Base-by-base conservation (phyloP, 2,329 filamentous ascomycete genomes). In the Aspergillus cejpii region DNA sequence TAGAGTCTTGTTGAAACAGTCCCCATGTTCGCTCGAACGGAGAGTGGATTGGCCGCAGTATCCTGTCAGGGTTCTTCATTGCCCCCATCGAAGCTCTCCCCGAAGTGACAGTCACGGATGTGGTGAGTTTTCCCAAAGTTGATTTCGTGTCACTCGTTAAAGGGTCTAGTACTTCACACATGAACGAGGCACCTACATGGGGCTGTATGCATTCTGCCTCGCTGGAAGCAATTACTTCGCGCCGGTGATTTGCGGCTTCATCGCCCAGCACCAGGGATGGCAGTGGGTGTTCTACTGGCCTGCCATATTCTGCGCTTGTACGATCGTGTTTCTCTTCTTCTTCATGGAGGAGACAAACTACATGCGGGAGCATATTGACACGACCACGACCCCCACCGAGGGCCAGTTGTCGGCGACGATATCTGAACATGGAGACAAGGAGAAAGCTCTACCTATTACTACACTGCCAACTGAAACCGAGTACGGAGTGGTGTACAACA, bases 281-380 rank as follows among this genome's bases (percentile, higher is more conserved):
- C 43, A 62, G 51, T 74, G 71, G 71, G 70, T 72, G 0, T 65
- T 73, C 50, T 74, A 74, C 58, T 77, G 71, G 70, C 71, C 72
- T 8, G 71, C 73, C 3, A 75, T 78, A 19, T 76, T 78, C 53
- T 60, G 62, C 24, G 74, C 58, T 1, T 58, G 63, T 1, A 67
- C 66, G 1, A 69, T 74, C 26, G 52, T 75, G 1, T 71, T 77
- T 44, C 60, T 76, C 1, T 75, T 76, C 59, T 74, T 78, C 51
- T 73, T 73, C 58, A 74, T 77, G 68, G 75, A 79, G 53, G 75
- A 79, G 55, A 77, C 75, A 2, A 78, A 76, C 58, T 77, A 73
- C 49, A 53, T 56, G 4, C 66, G 69, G 5, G 51, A 58, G 6
- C 12, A 54, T 37, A 37, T 43, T 24, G 50, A 46, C 20, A 42